phyloP scores from a whole-genome alignment of 2,329 filamentous ascomycete genomes.

The Monilinia fructigena region DNA sequence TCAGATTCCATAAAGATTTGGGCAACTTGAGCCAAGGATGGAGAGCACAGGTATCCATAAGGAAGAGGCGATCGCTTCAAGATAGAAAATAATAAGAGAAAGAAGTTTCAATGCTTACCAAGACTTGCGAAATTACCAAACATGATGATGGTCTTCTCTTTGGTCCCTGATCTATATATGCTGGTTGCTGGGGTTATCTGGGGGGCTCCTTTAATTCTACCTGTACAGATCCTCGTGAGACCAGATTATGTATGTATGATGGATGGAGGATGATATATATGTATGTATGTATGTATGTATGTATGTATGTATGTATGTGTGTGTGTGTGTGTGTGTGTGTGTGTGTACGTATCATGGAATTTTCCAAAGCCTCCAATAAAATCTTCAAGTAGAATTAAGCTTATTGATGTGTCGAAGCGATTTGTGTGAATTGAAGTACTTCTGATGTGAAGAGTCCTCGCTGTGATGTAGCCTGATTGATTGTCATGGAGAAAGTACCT shows the following conservation, averaged over 20 bases:
- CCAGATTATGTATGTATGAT: too few species aligned
- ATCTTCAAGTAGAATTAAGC: too few species aligned
- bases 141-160: slow-evolving; percentile 23
- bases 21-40: not conserved
- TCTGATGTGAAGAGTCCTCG: not conserved
- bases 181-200: not conserved
- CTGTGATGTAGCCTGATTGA: not conserved
- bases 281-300: too few species aligned
- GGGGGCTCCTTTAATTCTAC: not conserved
- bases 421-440: not conserved
- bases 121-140: slow-evolving; percentile 20
- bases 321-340: too few species aligned
- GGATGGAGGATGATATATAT: too few species aligned
- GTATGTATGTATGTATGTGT: too few species aligned
- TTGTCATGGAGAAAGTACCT: slow-evolving; percentile 7
- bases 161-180: slow-evolving; percentile 12
- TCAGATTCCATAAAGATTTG: not conserved
- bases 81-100: not conserved
- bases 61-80: not conserved
- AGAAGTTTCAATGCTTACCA: slow-evolving; percentile 22
- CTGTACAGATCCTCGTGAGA: too few species aligned
- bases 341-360: not conserved
- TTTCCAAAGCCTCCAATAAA: not conserved
- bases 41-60: not conserved
- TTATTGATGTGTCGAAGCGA: not conserved